phyloP scores from a whole-genome alignment of 768 basidiomycete species.

The Lenzites betulinus region DNA sequence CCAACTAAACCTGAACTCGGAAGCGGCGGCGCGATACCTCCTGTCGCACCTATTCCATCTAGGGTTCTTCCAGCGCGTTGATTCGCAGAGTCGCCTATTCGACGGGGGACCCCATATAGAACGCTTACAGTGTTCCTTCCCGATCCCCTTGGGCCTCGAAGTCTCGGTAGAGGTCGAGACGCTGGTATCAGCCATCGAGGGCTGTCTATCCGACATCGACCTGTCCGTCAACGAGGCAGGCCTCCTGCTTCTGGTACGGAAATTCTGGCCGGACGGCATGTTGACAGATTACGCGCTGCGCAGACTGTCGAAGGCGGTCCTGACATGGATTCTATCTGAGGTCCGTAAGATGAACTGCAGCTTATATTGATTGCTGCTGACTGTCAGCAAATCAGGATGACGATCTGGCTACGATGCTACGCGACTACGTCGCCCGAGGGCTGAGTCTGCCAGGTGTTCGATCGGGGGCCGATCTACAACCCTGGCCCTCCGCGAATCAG shows the following conservation, averaged over 20 bases:
- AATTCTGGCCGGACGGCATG: slow-evolving; percentile 76
- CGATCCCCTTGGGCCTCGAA: slow-evolving; percentile 71
- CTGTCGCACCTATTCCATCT: slow-evolving; percentile 62
- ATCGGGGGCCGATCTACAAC: slow-evolving; percentile 39
- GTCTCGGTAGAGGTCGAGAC: slow-evolving; percentile 72
- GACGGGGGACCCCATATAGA: slow-evolving; percentile 36
- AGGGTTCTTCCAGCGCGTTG: slow-evolving; percentile 58
- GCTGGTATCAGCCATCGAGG: slow-evolving; percentile 70
- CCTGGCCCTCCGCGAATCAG: slow-evolving; percentile 54
- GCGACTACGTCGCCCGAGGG: slow-evolving; percentile 64
- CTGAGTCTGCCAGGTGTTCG: slow-evolving; percentile 66
- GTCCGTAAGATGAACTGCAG: slow-evolving; percentile 38
- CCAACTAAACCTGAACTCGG: slow-evolving; percentile 58
- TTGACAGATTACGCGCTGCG: slow-evolving; percentile 70
- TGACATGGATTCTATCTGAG: slow-evolving; percentile 76
- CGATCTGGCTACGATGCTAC: slow-evolving; percentile 63
- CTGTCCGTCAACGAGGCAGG: slow-evolving; percentile 75
- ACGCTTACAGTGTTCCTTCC: slow-evolving; percentile 55
- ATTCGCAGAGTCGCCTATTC: slow-evolving; percentile 39
- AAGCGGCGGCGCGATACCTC: slow-evolving; percentile 51
- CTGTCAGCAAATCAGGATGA: slow-evolving; percentile 51
- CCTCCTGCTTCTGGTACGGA: slow-evolving; percentile 63
- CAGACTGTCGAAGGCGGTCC: slow-evolving; percentile 56
- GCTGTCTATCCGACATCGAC: slow-evolving; percentile 68
- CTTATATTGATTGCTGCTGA: neutral